Evolutionary conservation across 805 yeast species (phyloP), one percentile per base, ranked within the genome.

Genomic region (Barnettozyma sucrosica): DNA sequence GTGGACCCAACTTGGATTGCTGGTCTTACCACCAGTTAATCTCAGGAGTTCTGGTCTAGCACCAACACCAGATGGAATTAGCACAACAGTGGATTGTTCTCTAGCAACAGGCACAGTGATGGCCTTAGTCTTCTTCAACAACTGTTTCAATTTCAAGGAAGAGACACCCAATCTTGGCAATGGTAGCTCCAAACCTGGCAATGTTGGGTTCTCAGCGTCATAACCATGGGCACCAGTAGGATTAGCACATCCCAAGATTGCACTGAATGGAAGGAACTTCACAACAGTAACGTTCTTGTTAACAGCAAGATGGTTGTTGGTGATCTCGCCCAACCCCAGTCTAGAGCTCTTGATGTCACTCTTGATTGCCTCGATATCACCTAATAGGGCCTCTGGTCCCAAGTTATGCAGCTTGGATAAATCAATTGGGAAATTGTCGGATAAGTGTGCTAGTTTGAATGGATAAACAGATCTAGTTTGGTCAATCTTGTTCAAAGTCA

Each of bases 1-100:
- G 63, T 90, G 97, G 39, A 86, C 84, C 93, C 95, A 93, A 55
- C 88, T 79, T 57, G 97, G 90, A 50, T 77, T 75, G 45, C 81
- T 75, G 23, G 83, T 73, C 57, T 75, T 73, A 34, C 96, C 96
- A 41, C 97, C 97, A 24, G 92, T 79, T 53, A 92, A 74, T 63
- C 96, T 78, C 48, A 90, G 66, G 16, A 85, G 69, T 64, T 86
- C 93, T 39, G 72, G 70, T 49, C 59, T 67, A 36, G 64, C 59
- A 50, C 70, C 64, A n/a, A 65, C 60, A 44, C 69, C 71, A 23
- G 67, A 66, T 36, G 69, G 71, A 44, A 79, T 69, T 46, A 89
- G 69, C 28, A 83, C 74, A 43, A 93, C 79, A 5, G 98, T 89
- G 39, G 86, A 71, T 52, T 81, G 74, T 66, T 86, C 95, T 64